Evolutionary conservation across 306 rosid genomes (phyloP).

Genomic region (Inga laurina): DNA sequence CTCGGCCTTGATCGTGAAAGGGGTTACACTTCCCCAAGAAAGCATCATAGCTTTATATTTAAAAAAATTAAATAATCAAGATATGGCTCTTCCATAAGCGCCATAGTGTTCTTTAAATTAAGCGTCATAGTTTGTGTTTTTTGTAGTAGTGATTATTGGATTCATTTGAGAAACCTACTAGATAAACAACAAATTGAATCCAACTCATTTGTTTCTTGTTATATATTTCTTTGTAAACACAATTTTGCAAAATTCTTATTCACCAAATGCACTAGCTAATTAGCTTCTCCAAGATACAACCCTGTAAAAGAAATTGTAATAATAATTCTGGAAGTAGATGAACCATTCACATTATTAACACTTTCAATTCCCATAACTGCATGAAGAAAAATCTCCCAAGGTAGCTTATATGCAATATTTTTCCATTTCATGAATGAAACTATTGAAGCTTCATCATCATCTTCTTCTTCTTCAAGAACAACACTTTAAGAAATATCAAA

Average conservation of each 20-base stretch:
- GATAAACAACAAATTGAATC: conserved; percentile 33
- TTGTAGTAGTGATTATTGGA: too few species aligned
- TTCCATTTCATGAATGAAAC: conserved; percentile 34
- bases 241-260: conserved; percentile 24
- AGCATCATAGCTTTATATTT: too few species aligned
- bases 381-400: conserved; percentile 33
- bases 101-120: too few species aligned
- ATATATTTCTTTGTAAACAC: conserved; percentile 17
- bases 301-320: conserved; percentile 25
- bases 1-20: too few species aligned
- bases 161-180: conserved; percentile 8
- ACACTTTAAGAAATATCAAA: conserved; percentile 26
- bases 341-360: background rate
- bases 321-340: background rate
- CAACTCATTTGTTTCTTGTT: conserved; percentile 29
- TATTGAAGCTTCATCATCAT: background rate
- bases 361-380: background rate
- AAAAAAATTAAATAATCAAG: too few species aligned
- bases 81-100: too few species aligned
- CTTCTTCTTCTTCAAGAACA: background rate
- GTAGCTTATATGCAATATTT: conserved; percentile 19
- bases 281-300: conserved; percentile 32
- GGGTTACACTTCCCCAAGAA: too few species aligned
- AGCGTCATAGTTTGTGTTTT: too few species aligned
- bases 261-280: conserved; percentile 21